Evolutionary conservation across 768 basidiomycete species (phyloP).

Genomic region (Pulveroboletus frians): DNA sequence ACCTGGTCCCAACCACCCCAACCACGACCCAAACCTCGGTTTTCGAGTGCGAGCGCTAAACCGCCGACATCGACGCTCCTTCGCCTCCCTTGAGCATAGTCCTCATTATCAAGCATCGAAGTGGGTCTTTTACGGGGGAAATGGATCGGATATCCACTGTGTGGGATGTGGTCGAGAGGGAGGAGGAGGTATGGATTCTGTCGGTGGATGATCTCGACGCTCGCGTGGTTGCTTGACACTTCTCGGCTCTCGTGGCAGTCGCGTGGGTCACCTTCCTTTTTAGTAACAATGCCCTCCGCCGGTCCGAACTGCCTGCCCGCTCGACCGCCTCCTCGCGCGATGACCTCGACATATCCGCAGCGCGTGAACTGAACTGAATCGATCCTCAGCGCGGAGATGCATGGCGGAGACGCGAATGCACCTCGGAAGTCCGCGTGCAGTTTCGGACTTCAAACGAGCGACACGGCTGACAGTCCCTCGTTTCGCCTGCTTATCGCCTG

Average conservation of each 20-base stretch:
- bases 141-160: not conserved
- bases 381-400: not conserved
- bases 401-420: not conserved
- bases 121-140: not conserved
- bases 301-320: constrained; percentile 1
- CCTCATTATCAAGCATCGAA: constrained; percentile 29
- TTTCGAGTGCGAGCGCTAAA: constrained; percentile 70
- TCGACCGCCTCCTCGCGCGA: not conserved
- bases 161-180: not conserved
- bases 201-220: constrained; percentile 29
- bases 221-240: constrained; percentile 34
- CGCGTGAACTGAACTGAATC: no score
- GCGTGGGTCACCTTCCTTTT: constrained; percentile 25
- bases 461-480: not conserved
- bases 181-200: constrained; percentile 11
- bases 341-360: no score
- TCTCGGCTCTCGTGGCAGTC: constrained; percentile 34
- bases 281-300: constrained; percentile 12
- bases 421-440: not conserved
- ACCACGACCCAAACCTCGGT: constrained; percentile 59
- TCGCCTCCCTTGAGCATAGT: constrained; percentile 38
- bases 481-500: not conserved
- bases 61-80: constrained; percentile 90
- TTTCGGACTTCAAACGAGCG: constrained; percentile 5
- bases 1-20: constrained; percentile 60